Base-by-base conservation (phyloP, 148 eudicot species). In the Drosera capensis region DNA sequence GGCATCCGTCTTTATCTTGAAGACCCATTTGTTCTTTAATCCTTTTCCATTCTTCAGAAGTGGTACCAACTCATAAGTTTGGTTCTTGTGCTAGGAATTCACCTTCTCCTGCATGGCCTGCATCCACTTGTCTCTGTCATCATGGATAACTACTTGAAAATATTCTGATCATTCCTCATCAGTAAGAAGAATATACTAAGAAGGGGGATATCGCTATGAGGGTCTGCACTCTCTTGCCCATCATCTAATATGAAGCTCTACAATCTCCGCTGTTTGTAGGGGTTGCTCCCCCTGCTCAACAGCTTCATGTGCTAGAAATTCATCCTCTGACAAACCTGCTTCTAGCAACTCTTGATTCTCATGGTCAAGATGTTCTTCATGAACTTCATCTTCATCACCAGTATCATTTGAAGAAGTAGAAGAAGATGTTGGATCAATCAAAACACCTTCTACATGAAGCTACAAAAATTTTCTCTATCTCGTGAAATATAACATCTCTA, bases 1-100 rank as follows among this genome's bases (percentile, higher is more conserved):
- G 31, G 2, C 3, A 42, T 60, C 37, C 51, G 5, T 8, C n/a
- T 34, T 34, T 34, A 15, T 13, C 13, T 14, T 47, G 48, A 29
- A 53, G 15, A 58, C 56, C 57, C 59, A 62, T 23, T 57, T 68
- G 15, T 40, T 47, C 5, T 45, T 61, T 1, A 68, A 37, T 14
- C 48, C 52, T 26, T 14, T 23, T 23, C 16, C 49, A 0, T 49
- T 61, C 17, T 58, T 37, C 8, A 47, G 51, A 15, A 67, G 19
- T 17, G 51, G 8, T 7, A 47, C 50, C 1, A 62, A 3, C 17
- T 60, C 54, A 51, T 30, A 45, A 0, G 43, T 51, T 8, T 21
- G 25, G 7, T 55, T 46, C 9, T 57, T 19, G 17, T 53, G 51
- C 35, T 48, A 48, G 25, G 54, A 55, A 2, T 25, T 9, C 52